Conservation (phyloP, 2,329 filamentous ascomycete species). For the Chrysosphaeria jannelii region DNA sequence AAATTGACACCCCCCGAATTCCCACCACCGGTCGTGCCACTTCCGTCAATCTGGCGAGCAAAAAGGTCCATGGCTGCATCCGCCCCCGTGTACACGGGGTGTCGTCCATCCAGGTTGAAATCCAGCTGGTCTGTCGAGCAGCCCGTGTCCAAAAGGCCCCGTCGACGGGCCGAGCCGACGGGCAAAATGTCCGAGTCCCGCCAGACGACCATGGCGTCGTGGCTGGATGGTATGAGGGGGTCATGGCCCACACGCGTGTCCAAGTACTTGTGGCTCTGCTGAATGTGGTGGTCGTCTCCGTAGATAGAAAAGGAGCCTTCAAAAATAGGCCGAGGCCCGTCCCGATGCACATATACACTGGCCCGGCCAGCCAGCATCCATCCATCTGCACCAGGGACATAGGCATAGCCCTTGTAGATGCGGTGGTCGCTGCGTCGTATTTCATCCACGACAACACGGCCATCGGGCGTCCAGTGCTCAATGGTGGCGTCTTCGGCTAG, state of each 20-base stretch:
- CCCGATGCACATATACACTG: constrained; percentile 43
- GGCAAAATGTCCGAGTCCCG: constrained; percentile 63
- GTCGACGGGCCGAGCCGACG: too few relatives aligned
- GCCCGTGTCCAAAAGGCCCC: constrained; percentile 6
- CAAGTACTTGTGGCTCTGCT: constrained; percentile 43
- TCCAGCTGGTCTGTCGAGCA: constrained; percentile 48
- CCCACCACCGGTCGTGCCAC: constrained; percentile 23
- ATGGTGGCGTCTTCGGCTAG: constrained; percentile 47
- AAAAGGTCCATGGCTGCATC: constrained; percentile 28
- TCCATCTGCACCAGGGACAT: constrained; percentile 16
- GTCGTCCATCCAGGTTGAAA: constrained; percentile 49
- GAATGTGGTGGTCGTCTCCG: constrained; percentile 64
- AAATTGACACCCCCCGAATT: constrained; percentile 61
- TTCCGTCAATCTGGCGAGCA: constrained; percentile 41
- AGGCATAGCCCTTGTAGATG: constrained; percentile 58
- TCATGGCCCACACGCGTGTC: constrained; percentile 42
- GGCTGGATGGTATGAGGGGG: constrained; percentile 19
- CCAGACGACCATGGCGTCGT: constrained; percentile 72
- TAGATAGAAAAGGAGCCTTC: constrained; percentile 66
- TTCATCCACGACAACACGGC: constrained; percentile 34
- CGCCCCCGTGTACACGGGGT: constrained; percentile 29
- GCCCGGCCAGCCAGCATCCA: constrained; percentile 77
- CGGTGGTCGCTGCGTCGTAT: constrained; percentile 47
- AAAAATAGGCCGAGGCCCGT: constrained; percentile 56
- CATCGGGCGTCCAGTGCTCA: constrained; percentile 40